These are phyloP conservation scores for Paramyrothecium roridum DNA, from an alignment of 2,329 filamentous ascomycete species.

Conservation along the genomic window DNA sequence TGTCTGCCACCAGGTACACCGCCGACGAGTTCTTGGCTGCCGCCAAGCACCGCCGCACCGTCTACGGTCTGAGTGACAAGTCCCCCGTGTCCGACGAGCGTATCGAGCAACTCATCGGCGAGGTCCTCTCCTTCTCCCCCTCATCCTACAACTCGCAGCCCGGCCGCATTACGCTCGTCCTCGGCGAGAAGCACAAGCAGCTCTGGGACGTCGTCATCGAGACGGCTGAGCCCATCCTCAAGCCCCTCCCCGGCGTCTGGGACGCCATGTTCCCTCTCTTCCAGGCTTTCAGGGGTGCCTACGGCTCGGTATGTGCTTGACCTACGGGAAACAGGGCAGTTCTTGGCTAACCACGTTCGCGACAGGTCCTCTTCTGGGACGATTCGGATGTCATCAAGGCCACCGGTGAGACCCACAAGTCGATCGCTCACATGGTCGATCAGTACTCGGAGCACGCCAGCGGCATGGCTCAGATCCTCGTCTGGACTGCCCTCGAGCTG, in stretches of 20 bases:
- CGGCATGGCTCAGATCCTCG: slow-evolving; percentile 16
- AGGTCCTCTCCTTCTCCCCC: slow-evolving; percentile 16
- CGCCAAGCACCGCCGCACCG: slow-evolving; percentile 21
- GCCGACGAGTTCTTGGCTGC: slow-evolving; percentile 21
- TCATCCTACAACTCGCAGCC: slow-evolving; percentile 21
- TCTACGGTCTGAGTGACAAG: slow-evolving; percentile 20
- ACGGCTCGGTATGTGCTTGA: slow-evolving; percentile 17
- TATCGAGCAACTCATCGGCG: slow-evolving; percentile 21
- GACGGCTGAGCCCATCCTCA: slow-evolving; percentile 11
- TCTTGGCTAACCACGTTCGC: background rate
- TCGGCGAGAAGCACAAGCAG: slow-evolving; percentile 17
- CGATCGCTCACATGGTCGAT: slow-evolving; percentile 11
- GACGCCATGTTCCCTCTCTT: slow-evolving; percentile 11
- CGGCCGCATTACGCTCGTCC: slow-evolving; percentile 14
- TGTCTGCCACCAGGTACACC: slow-evolving; percentile 4
- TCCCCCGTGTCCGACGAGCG: slow-evolving; percentile 23
- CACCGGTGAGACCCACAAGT: slow-evolving; percentile 10
- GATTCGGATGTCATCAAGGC: slow-evolving; percentile 11
- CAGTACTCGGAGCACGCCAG: slow-evolving; percentile 13
- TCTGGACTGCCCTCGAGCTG: slow-evolving; percentile 18
- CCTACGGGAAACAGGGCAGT: too few relatives aligned
- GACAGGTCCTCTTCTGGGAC: slow-evolving; percentile 19
- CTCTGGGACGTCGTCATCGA: slow-evolving; percentile 16
- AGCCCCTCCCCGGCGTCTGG: slow-evolving; percentile 15
- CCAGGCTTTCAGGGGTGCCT: slow-evolving; percentile 12